Evolutionary conservation across 2,329 filamentous ascomycete species (phyloP).

Genomic region (Calycina herbarum): DNA sequence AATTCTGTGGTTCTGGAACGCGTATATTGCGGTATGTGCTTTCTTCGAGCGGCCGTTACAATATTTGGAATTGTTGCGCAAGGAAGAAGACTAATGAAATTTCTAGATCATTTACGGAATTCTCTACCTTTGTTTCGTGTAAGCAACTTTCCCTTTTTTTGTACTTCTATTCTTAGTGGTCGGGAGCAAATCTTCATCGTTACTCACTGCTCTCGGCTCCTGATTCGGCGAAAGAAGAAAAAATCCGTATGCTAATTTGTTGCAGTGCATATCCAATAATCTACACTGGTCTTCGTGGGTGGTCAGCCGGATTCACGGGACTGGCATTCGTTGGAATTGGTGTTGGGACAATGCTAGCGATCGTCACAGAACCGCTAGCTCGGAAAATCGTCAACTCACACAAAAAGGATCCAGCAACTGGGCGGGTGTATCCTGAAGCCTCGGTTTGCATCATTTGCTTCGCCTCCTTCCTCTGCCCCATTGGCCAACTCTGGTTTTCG

Average conservation of each 20-base stretch:
- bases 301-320: conserved; percentile 71
- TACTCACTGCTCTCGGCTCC: no score
- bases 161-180: no score
- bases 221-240: no score
- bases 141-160: no score
- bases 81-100: neutral
- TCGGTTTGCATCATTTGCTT: conserved; percentile 80
- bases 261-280: conserved; percentile 74
- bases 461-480: conserved; percentile 69
- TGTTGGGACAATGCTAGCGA: conserved; percentile 61
- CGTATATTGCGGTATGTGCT: conserved; percentile 57
- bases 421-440: conserved; percentile 73
- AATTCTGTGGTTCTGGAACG: conserved; percentile 71
- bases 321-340: conserved; percentile 75
- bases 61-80: neutral
- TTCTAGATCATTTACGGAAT: conserved; percentile 73
- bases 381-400: conserved; percentile 77
- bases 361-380: conserved; percentile 68
- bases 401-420: conserved; percentile 71
- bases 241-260: no score
- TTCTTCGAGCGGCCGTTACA: neutral
- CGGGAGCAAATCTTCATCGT: no score
- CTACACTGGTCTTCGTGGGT: conserved; percentile 71
- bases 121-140: conserved; percentile 83
- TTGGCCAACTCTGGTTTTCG: conserved; percentile 82